A percentile compares a stretch with the other conserved stretches of the same genome.
Conservation (phyloP, 2,329 filamentous ascomycete genomes). For the Cadophora sp. region DNA sequence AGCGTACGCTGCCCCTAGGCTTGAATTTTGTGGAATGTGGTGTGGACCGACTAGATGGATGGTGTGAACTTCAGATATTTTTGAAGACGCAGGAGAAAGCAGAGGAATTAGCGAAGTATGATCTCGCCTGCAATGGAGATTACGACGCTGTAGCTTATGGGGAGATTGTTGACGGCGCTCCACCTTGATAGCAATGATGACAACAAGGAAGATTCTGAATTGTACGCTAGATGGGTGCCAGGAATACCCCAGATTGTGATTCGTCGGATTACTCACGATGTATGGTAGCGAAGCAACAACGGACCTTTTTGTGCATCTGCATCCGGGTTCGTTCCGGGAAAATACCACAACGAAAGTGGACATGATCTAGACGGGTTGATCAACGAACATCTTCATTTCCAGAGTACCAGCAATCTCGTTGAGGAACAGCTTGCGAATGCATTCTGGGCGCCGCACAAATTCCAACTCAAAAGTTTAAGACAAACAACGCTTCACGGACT, state of each 20-base stretch:
- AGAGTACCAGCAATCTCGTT: neutral
- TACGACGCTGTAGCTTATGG: conserved; percentile 57
- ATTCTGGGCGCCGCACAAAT: neutral
- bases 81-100: conserved; percentile 66
- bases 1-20: conserved; percentile 74
- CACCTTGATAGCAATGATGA: conserved; percentile 15
- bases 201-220: neutral
- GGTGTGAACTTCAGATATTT: conserved; percentile 77
- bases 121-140: conserved; percentile 71
- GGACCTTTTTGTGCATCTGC: neutral
- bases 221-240: neutral
- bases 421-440: conserved; percentile 4
- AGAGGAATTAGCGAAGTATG: conserved; percentile 63
- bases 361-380: neutral
- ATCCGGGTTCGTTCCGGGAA: neutral
- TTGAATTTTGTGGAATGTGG: conserved; percentile 71
- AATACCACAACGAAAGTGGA: neutral
- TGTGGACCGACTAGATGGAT: conserved; percentile 68
- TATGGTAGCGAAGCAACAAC: no score
- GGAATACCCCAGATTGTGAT: neutral
- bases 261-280: neutral
- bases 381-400: neutral
- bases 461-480: neutral
- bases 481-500: neutral
- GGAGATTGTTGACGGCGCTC: conserved; percentile 54